Evolutionary conservation across 805 yeast species (phyloP).

Genomic region (Candida arabinofermentans): DNA sequence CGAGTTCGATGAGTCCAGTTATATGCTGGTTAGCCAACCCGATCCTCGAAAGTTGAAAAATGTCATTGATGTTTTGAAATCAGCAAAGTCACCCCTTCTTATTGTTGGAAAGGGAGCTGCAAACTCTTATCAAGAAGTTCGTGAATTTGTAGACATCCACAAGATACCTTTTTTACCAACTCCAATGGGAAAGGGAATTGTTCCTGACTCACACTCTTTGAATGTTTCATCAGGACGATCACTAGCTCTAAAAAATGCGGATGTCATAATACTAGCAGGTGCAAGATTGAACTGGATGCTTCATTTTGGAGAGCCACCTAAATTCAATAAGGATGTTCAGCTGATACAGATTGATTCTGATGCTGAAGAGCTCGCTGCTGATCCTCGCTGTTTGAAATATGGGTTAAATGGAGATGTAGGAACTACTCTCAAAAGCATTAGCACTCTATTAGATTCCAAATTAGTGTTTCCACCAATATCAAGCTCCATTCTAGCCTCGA

Average conservation of each 20-base stretch:
- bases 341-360: conserved; percentile 56
- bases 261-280: conserved; percentile 57
- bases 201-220: conserved; percentile 42
- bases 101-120: conserved; percentile 69
- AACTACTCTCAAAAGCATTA: conserved; percentile 36
- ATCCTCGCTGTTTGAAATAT: conserved; percentile 6
- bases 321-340: conserved; percentile 40
- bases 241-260: conserved; percentile 51
- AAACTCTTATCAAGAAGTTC: conserved; percentile 34
- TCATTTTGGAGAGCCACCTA: conserved; percentile 60
- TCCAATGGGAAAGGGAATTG: conserved; percentile 76
- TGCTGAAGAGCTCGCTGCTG: conserved; percentile 42
- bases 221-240: conserved; percentile 66
- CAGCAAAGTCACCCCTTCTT: conserved; percentile 46
- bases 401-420: conserved; percentile 45
- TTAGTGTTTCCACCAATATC: conserved; percentile 29
- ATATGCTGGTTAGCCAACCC: conserved; percentile 26
- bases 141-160: conserved; percentile 38
- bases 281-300: conserved; percentile 73
- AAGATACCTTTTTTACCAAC: conserved; percentile 61
- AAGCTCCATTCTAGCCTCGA: conserved; percentile 23
- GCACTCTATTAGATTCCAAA: conserved; percentile 14
- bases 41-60: conserved; percentile 30
- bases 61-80: conserved; percentile 33
- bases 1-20: too few relatives aligned